Evolutionary conservation across 495 filamentous ascomycete genomes (phyloP).

Genomic region (Corynascus novoguineensis): DNA sequence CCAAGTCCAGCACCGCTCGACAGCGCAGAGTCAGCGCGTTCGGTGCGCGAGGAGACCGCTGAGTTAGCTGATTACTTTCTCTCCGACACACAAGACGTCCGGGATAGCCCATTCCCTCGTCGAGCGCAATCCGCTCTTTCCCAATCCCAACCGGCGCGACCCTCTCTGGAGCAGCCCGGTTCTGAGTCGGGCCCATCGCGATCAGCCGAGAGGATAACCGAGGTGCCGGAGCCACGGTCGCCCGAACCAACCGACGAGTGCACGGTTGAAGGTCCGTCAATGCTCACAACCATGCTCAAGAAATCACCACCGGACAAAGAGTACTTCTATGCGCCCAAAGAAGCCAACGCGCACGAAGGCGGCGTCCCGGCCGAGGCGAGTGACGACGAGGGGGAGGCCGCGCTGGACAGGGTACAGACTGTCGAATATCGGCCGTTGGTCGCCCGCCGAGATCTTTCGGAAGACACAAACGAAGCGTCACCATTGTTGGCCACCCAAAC

Average conservation of each 20-base stretch:
- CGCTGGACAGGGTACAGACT: slow-evolving; percentile 1
- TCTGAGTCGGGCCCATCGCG: slow-evolving; percentile 10
- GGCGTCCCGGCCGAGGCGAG: neutral
- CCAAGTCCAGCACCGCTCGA: slow-evolving; percentile 46
- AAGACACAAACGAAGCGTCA: slow-evolving; percentile 30
- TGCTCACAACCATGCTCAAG: slow-evolving; percentile 59
- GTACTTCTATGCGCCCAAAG: slow-evolving; percentile 13
- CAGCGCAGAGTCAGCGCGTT: slow-evolving; percentile 63
- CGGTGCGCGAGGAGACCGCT: slow-evolving; percentile 83
- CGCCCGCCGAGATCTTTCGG: slow-evolving; percentile 11
- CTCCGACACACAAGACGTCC: slow-evolving; percentile 51
- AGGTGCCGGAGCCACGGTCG: slow-evolving; percentile 57
- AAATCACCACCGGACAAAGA: slow-evolving; percentile 41
- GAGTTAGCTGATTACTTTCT: slow-evolving; percentile 85
- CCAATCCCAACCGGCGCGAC: slow-evolving; percentile 13
- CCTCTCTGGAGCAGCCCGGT: slow-evolving; percentile 10
- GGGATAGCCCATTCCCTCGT: slow-evolving; percentile 37
- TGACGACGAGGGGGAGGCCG: slow-evolving; percentile 13
- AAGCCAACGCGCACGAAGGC: slow-evolving; percentile 19
- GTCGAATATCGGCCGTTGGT: slow-evolving; percentile 7
- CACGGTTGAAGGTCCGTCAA: slow-evolving; percentile 47
- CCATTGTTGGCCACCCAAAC: slow-evolving; percentile 33
- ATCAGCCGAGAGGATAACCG: slow-evolving; percentile 46
- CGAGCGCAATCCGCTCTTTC: slow-evolving; percentile 33
- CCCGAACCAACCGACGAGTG: slow-evolving; percentile 30